These are phyloP conservation scores for Penicillium paxilli DNA, from an alignment of 495 filamentous ascomycete species.

Conservation along the genomic window DNA sequence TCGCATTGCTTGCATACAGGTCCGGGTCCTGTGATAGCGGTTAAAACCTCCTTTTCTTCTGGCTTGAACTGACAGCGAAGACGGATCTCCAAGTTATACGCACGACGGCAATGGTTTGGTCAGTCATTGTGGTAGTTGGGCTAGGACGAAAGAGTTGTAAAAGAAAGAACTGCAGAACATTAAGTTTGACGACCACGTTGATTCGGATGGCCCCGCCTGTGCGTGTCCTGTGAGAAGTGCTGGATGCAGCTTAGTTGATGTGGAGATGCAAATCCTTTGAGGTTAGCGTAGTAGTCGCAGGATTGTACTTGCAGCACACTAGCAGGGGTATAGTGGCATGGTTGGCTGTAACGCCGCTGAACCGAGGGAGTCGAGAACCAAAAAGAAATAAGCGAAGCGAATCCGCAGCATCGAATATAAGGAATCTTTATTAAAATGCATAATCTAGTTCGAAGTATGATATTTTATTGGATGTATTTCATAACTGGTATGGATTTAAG, in stretches of 20 bases:
- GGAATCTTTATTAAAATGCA: too few relatives aligned
- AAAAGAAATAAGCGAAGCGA: too few relatives aligned
- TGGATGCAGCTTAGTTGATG: neutral
- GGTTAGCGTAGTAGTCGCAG: neutral
- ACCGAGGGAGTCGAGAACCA: too few relatives aligned
- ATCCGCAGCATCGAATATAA: too few relatives aligned
- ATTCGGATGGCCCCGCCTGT: neutral
- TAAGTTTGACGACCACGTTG: neutral
- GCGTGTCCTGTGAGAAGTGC: neutral
- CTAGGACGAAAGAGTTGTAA: neutral
- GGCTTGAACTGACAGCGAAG: too few relatives aligned
- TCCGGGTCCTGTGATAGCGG: conserved; percentile 8
- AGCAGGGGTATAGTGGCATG: neutral
- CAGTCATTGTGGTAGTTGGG: neutral
- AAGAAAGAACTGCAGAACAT: neutral
- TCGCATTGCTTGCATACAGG: conserved; percentile 6
- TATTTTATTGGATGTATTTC: too few relatives aligned
- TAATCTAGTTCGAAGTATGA: too few relatives aligned
- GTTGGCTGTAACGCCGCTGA: neutral
- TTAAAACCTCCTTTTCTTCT: too few relatives aligned
- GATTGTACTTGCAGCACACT: neutral
- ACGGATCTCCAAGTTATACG: neutral
- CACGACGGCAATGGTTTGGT: conserved; percentile 2
- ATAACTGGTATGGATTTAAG: too few relatives aligned
- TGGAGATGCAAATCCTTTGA: neutral